phyloP scores from a whole-genome alignment of 176 grass and related monocot genomes.

The sorghum (Sorghum bicolor) region DNA sequence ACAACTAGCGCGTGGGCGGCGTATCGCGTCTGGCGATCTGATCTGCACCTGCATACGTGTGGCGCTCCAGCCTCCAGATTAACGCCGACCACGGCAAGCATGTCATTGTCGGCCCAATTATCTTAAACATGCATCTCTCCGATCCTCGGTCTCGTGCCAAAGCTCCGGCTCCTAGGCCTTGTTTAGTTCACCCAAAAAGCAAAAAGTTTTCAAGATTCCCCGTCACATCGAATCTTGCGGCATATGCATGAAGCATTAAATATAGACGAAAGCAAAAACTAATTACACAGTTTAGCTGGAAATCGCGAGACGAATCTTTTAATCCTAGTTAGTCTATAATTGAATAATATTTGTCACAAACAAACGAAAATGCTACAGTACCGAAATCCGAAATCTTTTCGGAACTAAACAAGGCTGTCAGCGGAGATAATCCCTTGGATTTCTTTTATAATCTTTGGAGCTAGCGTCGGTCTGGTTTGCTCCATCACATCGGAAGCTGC shows the following conservation, averaged over 20 bases:
- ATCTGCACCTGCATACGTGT: neutral
- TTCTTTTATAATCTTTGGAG: neutral
- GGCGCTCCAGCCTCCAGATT: neutral
- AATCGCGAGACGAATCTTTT: too few relatives aligned
- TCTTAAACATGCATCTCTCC: neutral
- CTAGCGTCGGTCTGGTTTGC: neutral
- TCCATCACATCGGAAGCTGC: slow-evolving; percentile 4
- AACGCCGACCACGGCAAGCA: neutral
- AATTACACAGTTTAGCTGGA: too few relatives aligned
- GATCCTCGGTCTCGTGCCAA: neutral
- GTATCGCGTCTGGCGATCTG: neutral
- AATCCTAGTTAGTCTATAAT: too few relatives aligned
- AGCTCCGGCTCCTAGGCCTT: neutral
- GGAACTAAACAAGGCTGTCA: too few relatives aligned
- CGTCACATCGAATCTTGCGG: too few relatives aligned
- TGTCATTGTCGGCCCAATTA: neutral
- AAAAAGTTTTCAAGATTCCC: too few relatives aligned
- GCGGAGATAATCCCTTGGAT: neutral
- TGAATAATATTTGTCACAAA: too few relatives aligned
- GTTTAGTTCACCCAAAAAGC: too few relatives aligned
- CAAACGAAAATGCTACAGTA: too few relatives aligned
- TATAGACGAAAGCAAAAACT: too few relatives aligned
- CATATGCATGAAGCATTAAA: too few relatives aligned
- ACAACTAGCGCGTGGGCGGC: neutral
- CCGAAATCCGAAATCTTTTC: too few relatives aligned